phyloP scores from a whole-genome alignment of 768 basidiomycete genomes.

The Leucocoprinus birnbaumii region DNA sequence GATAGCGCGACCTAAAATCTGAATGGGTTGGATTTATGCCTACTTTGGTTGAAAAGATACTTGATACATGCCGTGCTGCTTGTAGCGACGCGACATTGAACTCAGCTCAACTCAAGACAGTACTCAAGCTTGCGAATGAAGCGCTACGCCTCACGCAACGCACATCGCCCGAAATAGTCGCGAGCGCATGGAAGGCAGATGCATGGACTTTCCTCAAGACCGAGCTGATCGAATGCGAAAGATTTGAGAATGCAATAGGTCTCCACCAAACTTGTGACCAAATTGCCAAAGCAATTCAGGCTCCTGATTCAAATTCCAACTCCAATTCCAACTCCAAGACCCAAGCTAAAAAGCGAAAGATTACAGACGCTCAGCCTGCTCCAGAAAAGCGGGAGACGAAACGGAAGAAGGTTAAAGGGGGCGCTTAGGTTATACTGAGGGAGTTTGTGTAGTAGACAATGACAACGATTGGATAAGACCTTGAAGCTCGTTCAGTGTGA shows the following conservation, averaged over 20 bases:
- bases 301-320: constrained; percentile 8
- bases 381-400: constrained; percentile 18
- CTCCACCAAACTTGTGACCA: constrained; percentile 67
- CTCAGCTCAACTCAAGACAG: constrained; percentile 71
- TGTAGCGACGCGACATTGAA: constrained; percentile 48
- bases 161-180: constrained; percentile 27
- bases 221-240: constrained; percentile 46
- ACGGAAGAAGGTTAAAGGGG: constrained; percentile 21
- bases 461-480: constrained; percentile 21
- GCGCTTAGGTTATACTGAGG: constrained; percentile 24
- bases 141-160: constrained; percentile 67
- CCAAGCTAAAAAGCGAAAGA: constrained; percentile 14
- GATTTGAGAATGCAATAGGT: constrained; percentile 60
- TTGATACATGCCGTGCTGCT: constrained; percentile 44
- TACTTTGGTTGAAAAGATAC: constrained; percentile 44
- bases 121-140: constrained; percentile 66
- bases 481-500: constrained; percentile 25
- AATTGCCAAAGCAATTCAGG: constrained; percentile 32
- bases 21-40: constrained; percentile 52
- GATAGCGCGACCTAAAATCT: constrained; percentile 21
- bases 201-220: constrained; percentile 51
- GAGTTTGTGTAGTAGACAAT: constrained; percentile 12
- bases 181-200: constrained; percentile 55
- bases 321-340: constrained; percentile 6
- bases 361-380: constrained; percentile 10